Evolutionary conservation across 2,329 filamentous ascomycete species (phyloP), one percentile per base, ranked within the genome.

Genomic region (Claviceps lovelessii): DNA sequence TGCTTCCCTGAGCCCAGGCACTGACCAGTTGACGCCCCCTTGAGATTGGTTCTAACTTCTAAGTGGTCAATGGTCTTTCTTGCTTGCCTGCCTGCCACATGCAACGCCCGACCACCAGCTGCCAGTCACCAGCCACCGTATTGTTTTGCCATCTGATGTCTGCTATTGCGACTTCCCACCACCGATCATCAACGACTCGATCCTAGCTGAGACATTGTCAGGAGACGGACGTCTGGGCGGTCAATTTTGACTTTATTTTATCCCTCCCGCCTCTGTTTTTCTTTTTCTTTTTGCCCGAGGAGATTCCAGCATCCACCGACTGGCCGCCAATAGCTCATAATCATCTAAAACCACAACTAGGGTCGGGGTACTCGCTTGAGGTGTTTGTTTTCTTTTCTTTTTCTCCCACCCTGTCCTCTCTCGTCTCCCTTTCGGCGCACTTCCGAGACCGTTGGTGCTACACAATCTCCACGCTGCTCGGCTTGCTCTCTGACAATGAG

Each of bases 91-190:
- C 48, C 48, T 49, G 19, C 48, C 48, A 49, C 48, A 31, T 17
- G 29, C 49, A 39, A 11, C 19, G 39, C 11, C 48, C 31, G n/a
- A 33, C 48, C 11, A 17, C 49, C 29, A 41, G 41, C 50, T 33
- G n/a, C 49, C 51, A 35, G 41, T 33, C 4, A 35, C 51, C 51
- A 47, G 51, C 51, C 51, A 52, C 51, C 51, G 51, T 31, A 35
- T 52, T 47, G 42, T 45, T 15, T 31, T 47, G 29, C 15, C 13
- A 23, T 15, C 28, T 47, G 45, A 23, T 23, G 39, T 31, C 45
- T 29, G 23, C 15, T 8, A 17, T 33, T 29, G 7, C 46, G 39
- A 41, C 39, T 8, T 41, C 29, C 15, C 28, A 5, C n/a, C 6
- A 19, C 7, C 29, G 11, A 41, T 9, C 49, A 17, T 50, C 33